A percentile compares a stretch with the other conserved stretches of the same genome.
phyloP scores from a whole-genome alignment of 768 basidiomycete genomes.

The Serendipita vermifera region DNA sequence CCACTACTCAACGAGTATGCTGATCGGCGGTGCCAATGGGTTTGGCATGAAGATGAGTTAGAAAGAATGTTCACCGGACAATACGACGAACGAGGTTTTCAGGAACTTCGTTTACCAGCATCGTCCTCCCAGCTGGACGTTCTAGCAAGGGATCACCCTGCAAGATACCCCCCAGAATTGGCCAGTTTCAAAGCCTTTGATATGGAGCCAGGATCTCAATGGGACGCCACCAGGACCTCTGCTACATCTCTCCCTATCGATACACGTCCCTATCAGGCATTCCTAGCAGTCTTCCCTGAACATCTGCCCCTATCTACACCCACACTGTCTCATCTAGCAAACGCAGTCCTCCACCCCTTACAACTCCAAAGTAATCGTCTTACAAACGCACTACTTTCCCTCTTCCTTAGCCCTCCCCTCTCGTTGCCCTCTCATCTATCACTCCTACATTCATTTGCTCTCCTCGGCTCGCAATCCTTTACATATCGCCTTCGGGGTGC shows the following conservation, averaged over 20 bases:
- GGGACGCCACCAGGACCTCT: no score
- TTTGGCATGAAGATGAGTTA: slow-evolving; percentile 49
- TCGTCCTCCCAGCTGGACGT: background rate
- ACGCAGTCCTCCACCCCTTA: slow-evolving; percentile 49
- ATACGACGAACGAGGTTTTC: background rate
- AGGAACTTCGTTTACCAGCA: slow-evolving; percentile 10
- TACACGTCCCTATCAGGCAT: slow-evolving; percentile 27
- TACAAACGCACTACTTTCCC: slow-evolving; percentile 49
- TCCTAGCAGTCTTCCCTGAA: slow-evolving; percentile 47
- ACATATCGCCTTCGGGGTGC: slow-evolving; percentile 54
- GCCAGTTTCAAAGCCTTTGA: slow-evolving; percentile 46
- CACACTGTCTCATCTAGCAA: slow-evolving; percentile 46
- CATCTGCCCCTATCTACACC: slow-evolving; percentile 51
- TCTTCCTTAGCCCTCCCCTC: slow-evolving; percentile 46
- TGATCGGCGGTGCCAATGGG: slow-evolving; percentile 35
- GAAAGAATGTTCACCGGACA: slow-evolving; percentile 31
- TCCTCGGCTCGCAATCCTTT: slow-evolving; percentile 62
- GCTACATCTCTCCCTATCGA: slow-evolving; percentile 18
- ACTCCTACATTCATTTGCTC: slow-evolving; percentile 61
- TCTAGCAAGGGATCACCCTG: slow-evolving; percentile 12
- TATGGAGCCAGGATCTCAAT: slow-evolving; percentile 44
- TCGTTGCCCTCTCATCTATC: slow-evolving; percentile 54
- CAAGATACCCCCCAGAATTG: slow-evolving; percentile 27
- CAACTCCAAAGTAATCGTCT: slow-evolving; percentile 48
- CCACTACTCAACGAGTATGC: slow-evolving; percentile 30